These are phyloP conservation scores for Psilocybe azurescens DNA, from an alignment of 768 basidiomycete genomes.

Conservation along the genomic window DNA sequence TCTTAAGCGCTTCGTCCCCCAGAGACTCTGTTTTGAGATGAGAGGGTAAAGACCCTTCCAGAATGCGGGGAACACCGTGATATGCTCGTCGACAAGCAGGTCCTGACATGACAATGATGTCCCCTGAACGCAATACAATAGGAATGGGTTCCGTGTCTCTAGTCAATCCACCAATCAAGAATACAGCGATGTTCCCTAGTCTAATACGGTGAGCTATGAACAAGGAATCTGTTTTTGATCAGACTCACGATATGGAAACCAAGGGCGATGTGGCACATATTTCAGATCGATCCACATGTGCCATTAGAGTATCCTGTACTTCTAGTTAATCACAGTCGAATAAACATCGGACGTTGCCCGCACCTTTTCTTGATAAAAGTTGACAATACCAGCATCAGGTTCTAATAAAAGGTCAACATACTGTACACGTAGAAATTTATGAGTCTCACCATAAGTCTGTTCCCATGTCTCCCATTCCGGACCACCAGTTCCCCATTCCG, in stretches of 20 bases:
- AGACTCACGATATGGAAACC: slow-evolving; percentile 84
- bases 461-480: slow-evolving; percentile 78
- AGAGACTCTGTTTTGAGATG: slow-evolving; percentile 45
- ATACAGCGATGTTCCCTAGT: slow-evolving; percentile 87
- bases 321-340: not conserved
- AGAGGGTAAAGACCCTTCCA: slow-evolving; percentile 79
- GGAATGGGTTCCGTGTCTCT: slow-evolving; percentile 79
- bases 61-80: slow-evolving; percentile 91
- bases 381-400: slow-evolving; percentile 96
- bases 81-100: slow-evolving; percentile 85
- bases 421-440: not conserved
- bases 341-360: not conserved
- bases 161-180: slow-evolving; percentile 86
- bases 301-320: slow-evolving; percentile 89
- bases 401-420: slow-evolving; percentile 47
- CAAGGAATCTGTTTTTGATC: not conserved
- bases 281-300: slow-evolving; percentile 97
- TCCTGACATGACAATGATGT: slow-evolving; percentile 93
- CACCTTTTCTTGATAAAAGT: slow-evolving; percentile 88
- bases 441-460: slow-evolving; percentile 70
- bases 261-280: slow-evolving; percentile 91
- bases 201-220: slow-evolving; percentile 41
- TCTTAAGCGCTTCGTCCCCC: slow-evolving; percentile 29
- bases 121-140: slow-evolving; percentile 89
- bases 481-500: slow-evolving; percentile 57